These are phyloP conservation scores for Trichophaea hybrida DNA, from an alignment of 2,329 filamentous ascomycete species.

Conservation along the genomic window DNA sequence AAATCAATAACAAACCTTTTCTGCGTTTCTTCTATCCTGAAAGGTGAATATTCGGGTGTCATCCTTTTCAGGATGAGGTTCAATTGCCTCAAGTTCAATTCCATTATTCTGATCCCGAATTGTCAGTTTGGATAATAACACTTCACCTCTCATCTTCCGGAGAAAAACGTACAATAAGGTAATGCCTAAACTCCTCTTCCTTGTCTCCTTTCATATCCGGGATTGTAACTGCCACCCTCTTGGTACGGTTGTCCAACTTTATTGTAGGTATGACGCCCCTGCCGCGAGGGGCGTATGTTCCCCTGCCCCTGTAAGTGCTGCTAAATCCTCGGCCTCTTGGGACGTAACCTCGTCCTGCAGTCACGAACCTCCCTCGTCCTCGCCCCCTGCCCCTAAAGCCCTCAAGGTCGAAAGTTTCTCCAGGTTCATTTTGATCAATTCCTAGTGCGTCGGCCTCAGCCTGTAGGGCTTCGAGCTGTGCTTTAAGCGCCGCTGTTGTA, in stretches of 20 bases:
- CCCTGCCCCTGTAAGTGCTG: constrained; percentile 27
- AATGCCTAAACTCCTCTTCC: constrained; percentile 56
- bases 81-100: constrained; percentile 24
- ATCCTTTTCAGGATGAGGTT: constrained; percentile 25
- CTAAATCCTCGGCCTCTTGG: constrained; percentile 32
- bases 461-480: constrained; percentile 57
- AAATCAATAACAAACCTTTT: constrained; percentile 40
- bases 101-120: constrained; percentile 22
- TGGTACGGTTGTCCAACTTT: constrained; percentile 62
- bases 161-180: constrained; percentile 46
- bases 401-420: constrained; percentile 33
- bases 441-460: constrained; percentile 57
- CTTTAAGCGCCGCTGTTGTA: constrained; percentile 51
- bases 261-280: constrained; percentile 26
- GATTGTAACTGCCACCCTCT: constrained; percentile 49
- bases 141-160: neutral
- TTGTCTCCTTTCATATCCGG: constrained; percentile 49
- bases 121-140: constrained; percentile 17
- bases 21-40: constrained; percentile 54
- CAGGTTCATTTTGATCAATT: constrained; percentile 38
- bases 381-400: constrained; percentile 34
- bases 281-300: constrained; percentile 25
- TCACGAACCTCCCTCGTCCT: constrained; percentile 31
- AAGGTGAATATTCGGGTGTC: constrained; percentile 40
- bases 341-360: constrained; percentile 29